Evolutionary conservation across 768 basidiomycete species (phyloP).

Genomic region (Gloeopeniophorella convolvens): DNA sequence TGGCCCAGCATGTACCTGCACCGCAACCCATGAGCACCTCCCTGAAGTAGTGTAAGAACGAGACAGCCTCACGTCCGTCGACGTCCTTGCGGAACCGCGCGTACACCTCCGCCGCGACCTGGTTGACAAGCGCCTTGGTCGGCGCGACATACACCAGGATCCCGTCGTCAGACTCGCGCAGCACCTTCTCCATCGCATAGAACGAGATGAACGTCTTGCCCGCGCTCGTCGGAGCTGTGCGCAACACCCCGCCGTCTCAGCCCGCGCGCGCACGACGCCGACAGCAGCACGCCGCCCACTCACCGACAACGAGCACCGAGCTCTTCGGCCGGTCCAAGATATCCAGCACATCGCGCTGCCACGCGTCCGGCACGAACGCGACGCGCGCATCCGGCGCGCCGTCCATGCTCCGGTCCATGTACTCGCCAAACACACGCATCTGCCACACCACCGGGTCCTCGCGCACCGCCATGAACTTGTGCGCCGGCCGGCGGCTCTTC

Average conservation of each 20-base stretch:
- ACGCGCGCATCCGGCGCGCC: conserved; percentile 51
- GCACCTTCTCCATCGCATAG: conserved; percentile 68
- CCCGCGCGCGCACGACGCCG: no score
- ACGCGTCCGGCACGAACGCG: conserved; percentile 59
- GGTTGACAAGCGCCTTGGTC: conserved; percentile 66
- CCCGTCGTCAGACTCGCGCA: conserved; percentile 57
- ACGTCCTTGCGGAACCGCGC: conserved; percentile 57
- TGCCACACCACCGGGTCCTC: conserved; percentile 62
- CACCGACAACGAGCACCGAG: conserved; percentile 63
- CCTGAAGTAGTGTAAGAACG: neutral
- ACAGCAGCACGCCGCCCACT: no score
- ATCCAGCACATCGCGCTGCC: conserved; percentile 64
- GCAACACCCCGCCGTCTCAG: no score
- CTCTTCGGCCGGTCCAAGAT: conserved; percentile 45
- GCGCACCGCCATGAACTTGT: conserved; percentile 48
- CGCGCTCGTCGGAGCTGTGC: conserved; percentile 58
- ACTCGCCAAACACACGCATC: conserved; percentile 60
- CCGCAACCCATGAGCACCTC: neutral
- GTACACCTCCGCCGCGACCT: conserved; percentile 70
- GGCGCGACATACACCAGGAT: conserved; percentile 70
- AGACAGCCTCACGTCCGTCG: conserved; percentile 34
- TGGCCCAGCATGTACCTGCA: conserved; percentile 54
- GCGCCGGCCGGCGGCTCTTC: conserved; percentile 33
- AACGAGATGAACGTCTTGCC: conserved; percentile 76
- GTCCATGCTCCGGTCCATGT: conserved; percentile 70